Conservation (phyloP, 2,329 filamentous ascomycete genomes). For the Biscogniauxia marginata region DNA sequence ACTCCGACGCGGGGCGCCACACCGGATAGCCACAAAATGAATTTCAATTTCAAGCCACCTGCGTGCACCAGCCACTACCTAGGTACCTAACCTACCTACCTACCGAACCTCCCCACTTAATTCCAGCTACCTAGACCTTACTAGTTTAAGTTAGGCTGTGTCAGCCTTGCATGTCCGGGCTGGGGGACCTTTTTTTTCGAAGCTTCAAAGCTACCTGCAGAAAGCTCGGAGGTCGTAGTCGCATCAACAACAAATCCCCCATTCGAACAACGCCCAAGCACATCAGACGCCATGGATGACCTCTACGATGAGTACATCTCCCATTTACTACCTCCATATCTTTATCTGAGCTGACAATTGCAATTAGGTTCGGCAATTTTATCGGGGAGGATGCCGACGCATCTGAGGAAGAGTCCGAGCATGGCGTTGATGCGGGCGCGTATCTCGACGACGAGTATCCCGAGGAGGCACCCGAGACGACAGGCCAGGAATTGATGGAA, state of each 20-base stretch:
- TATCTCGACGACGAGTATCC: slow-evolving; percentile 81
- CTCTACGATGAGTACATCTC: slow-evolving; percentile 84
- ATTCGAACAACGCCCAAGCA: slow-evolving; percentile 25
- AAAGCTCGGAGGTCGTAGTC: slow-evolving; percentile 14
- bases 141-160: no score
- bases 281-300: slow-evolving; percentile 70
- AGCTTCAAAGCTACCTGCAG: background rate
- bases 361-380: slow-evolving; percentile 87
- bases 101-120: no score
- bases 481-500: slow-evolving; percentile 88
- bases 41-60: no score
- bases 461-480: slow-evolving; percentile 60
- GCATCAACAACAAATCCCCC: slow-evolving; percentile 9
- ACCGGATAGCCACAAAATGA: no score
- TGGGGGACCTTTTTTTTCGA: background rate
- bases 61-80: no score
- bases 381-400: slow-evolving; percentile 86
- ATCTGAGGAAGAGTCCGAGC: slow-evolving; percentile 83
- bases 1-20: background rate
- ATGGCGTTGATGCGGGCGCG: slow-evolving; percentile 69
- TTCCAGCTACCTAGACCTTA: no score
- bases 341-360: slow-evolving; percentile 15
- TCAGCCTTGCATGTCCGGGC: background rate
- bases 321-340: background rate
- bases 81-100: no score